phyloP scores from a whole-genome alignment of 2,329 filamentous ascomycete species.

The Cytospora leucostoma region DNA sequence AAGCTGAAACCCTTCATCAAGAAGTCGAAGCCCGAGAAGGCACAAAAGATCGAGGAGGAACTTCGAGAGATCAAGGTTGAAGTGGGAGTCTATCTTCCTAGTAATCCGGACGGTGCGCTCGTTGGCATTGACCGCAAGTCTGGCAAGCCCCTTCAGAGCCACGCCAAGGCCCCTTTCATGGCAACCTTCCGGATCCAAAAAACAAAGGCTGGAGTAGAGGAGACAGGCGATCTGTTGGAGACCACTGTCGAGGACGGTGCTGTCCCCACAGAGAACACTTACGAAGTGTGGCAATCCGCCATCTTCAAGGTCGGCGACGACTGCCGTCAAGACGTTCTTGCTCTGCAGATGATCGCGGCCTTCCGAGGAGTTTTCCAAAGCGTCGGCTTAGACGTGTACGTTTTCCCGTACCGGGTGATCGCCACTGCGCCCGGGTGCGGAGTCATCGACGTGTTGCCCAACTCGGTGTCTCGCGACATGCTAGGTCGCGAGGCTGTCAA shows the following conservation, averaged over 20 bases:
- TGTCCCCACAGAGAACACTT: slow-evolving; percentile 53
- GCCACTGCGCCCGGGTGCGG: slow-evolving; percentile 96
- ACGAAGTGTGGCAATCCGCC: slow-evolving; percentile 98
- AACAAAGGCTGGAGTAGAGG: slow-evolving; percentile 58
- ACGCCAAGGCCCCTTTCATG: slow-evolving; percentile 99
- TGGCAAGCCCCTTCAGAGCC: slow-evolving; percentile 93
- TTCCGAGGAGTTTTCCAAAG: slow-evolving; percentile 97
- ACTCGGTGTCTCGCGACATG: slow-evolving; percentile 98
- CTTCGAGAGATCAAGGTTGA: slow-evolving; percentile 96
- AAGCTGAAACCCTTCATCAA: slow-evolving; percentile 95
- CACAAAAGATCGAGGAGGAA: slow-evolving; percentile 98
- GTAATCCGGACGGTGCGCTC: slow-evolving; percentile 94
- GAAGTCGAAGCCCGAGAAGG: slow-evolving; percentile 91
- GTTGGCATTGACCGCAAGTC: slow-evolving; percentile 98
- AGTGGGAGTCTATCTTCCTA: slow-evolving; percentile 93
- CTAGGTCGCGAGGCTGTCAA: slow-evolving; percentile 97
- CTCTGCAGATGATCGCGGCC: slow-evolving; percentile 94
- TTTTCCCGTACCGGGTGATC: slow-evolving; percentile 95
- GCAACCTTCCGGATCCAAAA: slow-evolving; percentile 97
- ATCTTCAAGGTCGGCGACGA: slow-evolving; percentile 99
- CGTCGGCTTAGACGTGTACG: slow-evolving; percentile 93
- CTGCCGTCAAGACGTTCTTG: slow-evolving; percentile 94
- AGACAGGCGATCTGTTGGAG: slow-evolving; percentile 53
- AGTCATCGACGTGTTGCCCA: slow-evolving; percentile 96
- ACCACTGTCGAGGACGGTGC: slow-evolving; percentile 45